Conservation (phyloP, 2,329 filamentous ascomycete genomes). For the Xylaria sp. region DNA sequence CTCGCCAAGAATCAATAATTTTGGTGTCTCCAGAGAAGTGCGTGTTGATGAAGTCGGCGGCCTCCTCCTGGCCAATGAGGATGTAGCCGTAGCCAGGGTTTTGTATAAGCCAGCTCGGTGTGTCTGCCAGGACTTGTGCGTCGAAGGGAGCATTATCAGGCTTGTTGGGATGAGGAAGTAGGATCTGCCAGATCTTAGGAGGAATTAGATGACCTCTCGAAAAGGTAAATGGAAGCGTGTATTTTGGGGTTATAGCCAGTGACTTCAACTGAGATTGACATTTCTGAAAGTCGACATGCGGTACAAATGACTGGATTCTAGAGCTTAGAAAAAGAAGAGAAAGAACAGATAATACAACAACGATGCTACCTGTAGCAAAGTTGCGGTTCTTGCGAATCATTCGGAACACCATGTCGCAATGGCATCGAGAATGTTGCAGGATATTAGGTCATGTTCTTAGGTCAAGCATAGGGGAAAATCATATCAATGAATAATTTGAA, state of each 20-base stretch:
- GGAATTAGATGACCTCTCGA: slow-evolving; percentile 34
- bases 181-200: slow-evolving; percentile 47
- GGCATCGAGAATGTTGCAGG: too few species aligned
- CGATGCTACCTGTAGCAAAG: too few species aligned
- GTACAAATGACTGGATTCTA: too few species aligned
- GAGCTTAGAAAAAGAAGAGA: too few species aligned
- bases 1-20: slow-evolving; percentile 40
- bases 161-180: slow-evolving; percentile 35
- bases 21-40: slow-evolving; percentile 39
- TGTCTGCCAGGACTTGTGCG: slow-evolving; percentile 35
- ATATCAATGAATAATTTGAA: too few species aligned
- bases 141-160: slow-evolving; percentile 23
- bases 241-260: neutral
- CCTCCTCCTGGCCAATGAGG: slow-evolving; percentile 43
- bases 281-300: too few species aligned
- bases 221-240: slow-evolving; percentile 22
- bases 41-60: slow-evolving; percentile 43
- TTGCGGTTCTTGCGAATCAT: too few species aligned
- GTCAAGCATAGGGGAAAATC: too few species aligned
- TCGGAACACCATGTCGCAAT: too few species aligned
- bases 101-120: slow-evolving; percentile 42
- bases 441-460: too few species aligned
- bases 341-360: too few species aligned
- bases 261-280: too few species aligned
- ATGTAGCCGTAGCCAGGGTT: slow-evolving; percentile 45